phyloP scores from a whole-genome alignment of 768 basidiomycete genomes.

The Sistotremastrum suecicum region DNA sequence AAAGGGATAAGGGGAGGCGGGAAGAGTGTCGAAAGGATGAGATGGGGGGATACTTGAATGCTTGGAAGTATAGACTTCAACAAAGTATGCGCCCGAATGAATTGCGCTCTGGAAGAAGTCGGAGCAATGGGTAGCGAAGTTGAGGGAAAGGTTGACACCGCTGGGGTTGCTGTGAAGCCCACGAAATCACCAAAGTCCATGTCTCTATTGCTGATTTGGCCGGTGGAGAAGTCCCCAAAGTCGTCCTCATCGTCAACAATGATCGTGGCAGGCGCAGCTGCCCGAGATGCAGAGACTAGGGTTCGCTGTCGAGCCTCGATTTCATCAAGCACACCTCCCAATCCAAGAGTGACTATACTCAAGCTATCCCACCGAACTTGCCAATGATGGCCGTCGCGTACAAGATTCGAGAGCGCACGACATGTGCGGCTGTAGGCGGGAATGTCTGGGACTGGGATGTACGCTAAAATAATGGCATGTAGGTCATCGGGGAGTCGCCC shows the following conservation, averaged over 20 bases:
- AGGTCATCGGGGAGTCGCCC: conserved; percentile 72
- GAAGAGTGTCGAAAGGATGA: conserved; percentile 46
- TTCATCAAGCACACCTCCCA: conserved; percentile 39
- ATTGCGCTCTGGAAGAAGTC: conserved; percentile 36
- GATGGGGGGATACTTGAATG: conserved; percentile 50
- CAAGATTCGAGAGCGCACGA: conserved; percentile 46
- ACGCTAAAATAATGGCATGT: conserved; percentile 57
- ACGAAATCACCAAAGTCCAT: conserved; percentile 29
- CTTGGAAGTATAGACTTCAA: conserved; percentile 45
- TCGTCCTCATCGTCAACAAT: conserved; percentile 53
- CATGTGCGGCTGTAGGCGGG: conserved; percentile 59
- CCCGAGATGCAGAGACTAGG: conserved; percentile 21
- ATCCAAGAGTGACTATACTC: conserved; percentile 28
- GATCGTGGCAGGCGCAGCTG: conserved; percentile 44
- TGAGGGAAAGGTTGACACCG: conserved; percentile 21
- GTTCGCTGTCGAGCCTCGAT: conserved; percentile 36
- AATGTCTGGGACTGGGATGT: conserved; percentile 69
- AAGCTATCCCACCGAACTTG: conserved; percentile 55
- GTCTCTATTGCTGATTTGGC: conserved; percentile 18
- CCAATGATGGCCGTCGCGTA: conserved; percentile 70
- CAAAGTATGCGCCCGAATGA: conserved; percentile 49
- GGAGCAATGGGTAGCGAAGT: conserved; percentile 16
- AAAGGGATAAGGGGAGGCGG: conserved; percentile 23
- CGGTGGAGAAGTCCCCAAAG: conserved; percentile 73
- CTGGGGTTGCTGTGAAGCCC: conserved; percentile 15